Base-by-base conservation (phyloP, 2,329 filamentous ascomycete species). In the Volutella citrinella region DNA sequence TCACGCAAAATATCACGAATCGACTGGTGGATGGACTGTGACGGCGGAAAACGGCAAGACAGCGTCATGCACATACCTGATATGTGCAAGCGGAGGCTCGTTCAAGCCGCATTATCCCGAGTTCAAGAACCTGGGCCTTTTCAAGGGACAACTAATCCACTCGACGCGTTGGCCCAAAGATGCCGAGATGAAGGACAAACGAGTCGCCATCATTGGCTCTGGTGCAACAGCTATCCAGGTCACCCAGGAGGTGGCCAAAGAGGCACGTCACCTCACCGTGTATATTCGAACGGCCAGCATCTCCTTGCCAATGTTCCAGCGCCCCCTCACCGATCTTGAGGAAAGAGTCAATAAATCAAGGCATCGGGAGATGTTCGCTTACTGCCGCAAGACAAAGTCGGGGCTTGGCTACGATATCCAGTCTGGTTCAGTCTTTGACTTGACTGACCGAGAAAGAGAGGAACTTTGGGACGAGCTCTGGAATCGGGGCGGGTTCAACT, bases 211-310 rank as follows among this genome's bases (percentile, higher is more conserved):
- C 10, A 49, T 63, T n/a, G 60, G 59, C 5, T 42, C 46, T 5
- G 58, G 57, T 1, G 55, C 57, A 5, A 53, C 57, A 2, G 56
- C 43, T 0, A 37, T 60, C 1, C 59, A 63, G 34, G 49, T 56
- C 19, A 43, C 57, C 2, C 55, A 54, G 34, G 48, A 52, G 30
- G 38, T 54, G n/a, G 34, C 63, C 5, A 69, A 68, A 43, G 29
- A 52, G 46, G 56, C 64, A 9, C 34, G 32, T 3, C 38, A 57
- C 14, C 35, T 65, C 21, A 60, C 55, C 4, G 69, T 80, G 4
- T 78, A 78, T 47, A 69, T 80, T 40, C 64, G 78, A 13, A 80
- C 73, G 3, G 74, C 78, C 0, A 80, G 78, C 36, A 65, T 74
- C 10, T 73, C 70, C 10, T 49, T 82, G 0, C 79, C 79, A 0